These are phyloP conservation scores for Aspergillus pseudonomiae DNA, from an alignment of 2,329 filamentous ascomycete species.

Conservation along the genomic window DNA sequence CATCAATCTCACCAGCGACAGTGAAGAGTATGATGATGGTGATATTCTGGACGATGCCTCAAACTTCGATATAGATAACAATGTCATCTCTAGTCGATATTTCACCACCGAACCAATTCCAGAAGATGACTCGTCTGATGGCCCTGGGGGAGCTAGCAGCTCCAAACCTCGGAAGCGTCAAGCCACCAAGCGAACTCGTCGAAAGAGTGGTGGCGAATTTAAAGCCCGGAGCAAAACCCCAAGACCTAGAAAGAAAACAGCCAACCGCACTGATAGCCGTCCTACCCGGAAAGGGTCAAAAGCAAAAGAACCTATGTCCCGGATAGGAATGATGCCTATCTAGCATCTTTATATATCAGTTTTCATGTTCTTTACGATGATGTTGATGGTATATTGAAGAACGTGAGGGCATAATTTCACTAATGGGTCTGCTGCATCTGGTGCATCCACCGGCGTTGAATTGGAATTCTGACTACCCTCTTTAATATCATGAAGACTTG, in stretches of 20 bases:
- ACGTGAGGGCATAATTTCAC: neutral
- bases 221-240: conserved; percentile 29
- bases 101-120: conserved; percentile 32
- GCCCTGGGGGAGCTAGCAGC: conserved; percentile 19
- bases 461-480: conserved; percentile 1
- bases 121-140: conserved; percentile 24
- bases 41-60: conserved; percentile 34
- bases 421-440: conserved; percentile 5
- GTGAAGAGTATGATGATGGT: conserved; percentile 42
- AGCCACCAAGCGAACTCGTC: conserved; percentile 28
- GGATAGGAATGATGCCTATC: conserved; percentile 45
- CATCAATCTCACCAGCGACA: conserved; percentile 44
- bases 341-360: conserved; percentile 23
- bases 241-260: conserved; percentile 26
- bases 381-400: conserved; percentile 14
- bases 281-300: conserved; percentile 29
- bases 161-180: conserved; percentile 31
- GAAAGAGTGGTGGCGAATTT: conserved; percentile 28
- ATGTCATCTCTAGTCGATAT: conserved; percentile 37
- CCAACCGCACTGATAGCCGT: conserved; percentile 25
- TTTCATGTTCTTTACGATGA: conserved; percentile 12
- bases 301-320: conserved; percentile 29
- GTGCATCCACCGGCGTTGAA: conserved; percentile 24
- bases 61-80: conserved; percentile 28
- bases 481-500: neutral